Conservation (phyloP, 1,284 basidiomycete species). For the Takashimella koratensis region DNA sequence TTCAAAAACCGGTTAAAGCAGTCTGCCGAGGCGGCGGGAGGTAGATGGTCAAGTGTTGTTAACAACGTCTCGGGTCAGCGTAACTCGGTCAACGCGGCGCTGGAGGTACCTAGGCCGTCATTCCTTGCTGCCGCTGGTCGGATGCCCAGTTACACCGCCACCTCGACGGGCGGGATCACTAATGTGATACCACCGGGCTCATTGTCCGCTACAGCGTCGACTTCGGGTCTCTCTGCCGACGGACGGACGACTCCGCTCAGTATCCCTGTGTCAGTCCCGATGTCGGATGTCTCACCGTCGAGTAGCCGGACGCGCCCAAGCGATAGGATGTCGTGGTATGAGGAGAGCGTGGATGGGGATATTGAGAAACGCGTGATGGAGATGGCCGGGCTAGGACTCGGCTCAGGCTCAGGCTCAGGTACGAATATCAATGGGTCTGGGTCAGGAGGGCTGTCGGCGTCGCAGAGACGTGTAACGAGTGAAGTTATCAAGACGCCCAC, state of each 20-base stretch:
- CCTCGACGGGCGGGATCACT: neutral
- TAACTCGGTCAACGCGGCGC: slow-evolving; percentile 2
- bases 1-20: slow-evolving; percentile 39
- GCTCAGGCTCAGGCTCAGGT: neutral
- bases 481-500: neutral
- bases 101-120: slow-evolving; percentile 18
- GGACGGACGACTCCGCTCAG: neutral
- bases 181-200: neutral
- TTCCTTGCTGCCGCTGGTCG: slow-evolving; percentile 12
- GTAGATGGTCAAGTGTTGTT: slow-evolving; percentile 28
- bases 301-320: neutral
- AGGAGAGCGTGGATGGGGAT: slow-evolving; percentile 22
- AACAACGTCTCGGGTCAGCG: slow-evolving; percentile 8
- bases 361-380: slow-evolving; percentile 42
- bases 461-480: neutral
- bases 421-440: no score
- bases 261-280: neutral
- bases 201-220: neutral
- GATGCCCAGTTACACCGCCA: slow-evolving; percentile 9
- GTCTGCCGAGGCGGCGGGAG: slow-evolving; percentile 27
- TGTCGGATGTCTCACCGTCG: neutral
- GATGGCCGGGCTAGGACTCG: slow-evolving; percentile 37
- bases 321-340: slow-evolving; percentile 9
- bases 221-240: neutral
- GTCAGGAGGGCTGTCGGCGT: no score